Evolutionary conservation across 805 yeast species (phyloP), one percentile per base, ranked within the genome.

Genomic region (Sungouiozyma intestinalis): DNA sequence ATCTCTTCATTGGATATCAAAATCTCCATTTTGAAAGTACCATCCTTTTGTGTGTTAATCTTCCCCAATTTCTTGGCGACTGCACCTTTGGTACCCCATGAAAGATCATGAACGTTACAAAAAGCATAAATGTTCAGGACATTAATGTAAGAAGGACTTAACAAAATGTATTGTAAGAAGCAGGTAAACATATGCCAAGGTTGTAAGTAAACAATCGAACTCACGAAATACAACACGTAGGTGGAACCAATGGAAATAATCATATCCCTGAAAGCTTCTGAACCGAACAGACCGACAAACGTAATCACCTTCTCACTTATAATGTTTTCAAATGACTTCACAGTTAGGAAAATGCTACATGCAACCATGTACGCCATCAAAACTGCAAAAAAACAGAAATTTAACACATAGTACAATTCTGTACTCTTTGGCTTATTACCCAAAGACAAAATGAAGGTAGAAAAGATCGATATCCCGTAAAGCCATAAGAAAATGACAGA

Each of bases 21-120:
- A 27, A 81, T 74, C 48, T 76, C 81, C 57, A 78, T 70, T 48
- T 79, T 81, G 41, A 79, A 72, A 46, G 78, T 77, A 51, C 83
- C 86, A 43, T 73, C 77, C 41, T 69, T 73, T 33, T 73, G 71
- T 3, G 85, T 72, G 53, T 81, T 84, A 18, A 95, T 96, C 36
- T 81, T 78, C 46, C 97, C 97, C 53, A 92, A 70, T 68, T 75
- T 57, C 5, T 35, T 17, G 37, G 77, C 72, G 9, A 76, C 77
- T 40, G 80, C 85, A 38, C 95, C 95, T 61, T 88, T 85, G 3
- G 95, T 90, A 60, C 97, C 97, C 97, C 97, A 90, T 5, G 96
- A 84, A 38, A 90, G 79, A 67, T 90, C 98, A 62, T 90, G 95
- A 46, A 90, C 81, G 63, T 90, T 90, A 68, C 97, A 88, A 61